Evolutionary conservation across 225 moss, liverwort and hornwort species (phyloP).

Genomic region (Lunularia cruciata): DNA sequence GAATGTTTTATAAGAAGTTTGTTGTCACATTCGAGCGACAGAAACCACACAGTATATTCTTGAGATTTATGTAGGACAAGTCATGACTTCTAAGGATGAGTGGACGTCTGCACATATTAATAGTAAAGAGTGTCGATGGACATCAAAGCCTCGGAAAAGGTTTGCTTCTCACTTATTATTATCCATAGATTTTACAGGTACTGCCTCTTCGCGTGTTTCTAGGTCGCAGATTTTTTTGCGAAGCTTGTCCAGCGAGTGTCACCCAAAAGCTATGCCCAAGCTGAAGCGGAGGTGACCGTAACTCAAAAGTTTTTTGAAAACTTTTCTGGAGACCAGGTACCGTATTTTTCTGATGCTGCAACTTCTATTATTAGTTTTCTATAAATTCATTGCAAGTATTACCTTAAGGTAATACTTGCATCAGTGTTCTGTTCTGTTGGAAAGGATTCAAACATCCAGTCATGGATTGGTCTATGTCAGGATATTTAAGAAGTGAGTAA

Average conservation of each 20-base stretch:
- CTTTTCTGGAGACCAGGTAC: conserved; percentile 98
- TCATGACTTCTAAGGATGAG: too few relatives aligned
- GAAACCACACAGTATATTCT: too few relatives aligned
- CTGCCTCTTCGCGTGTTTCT: conserved; percentile 15
- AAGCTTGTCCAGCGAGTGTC: conserved; percentile 94
- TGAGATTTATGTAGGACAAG: too few relatives aligned
- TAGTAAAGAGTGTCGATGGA: too few relatives aligned
- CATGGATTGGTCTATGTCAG: too few relatives aligned
- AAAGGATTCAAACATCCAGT: neutral
- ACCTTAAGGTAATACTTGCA: too few relatives aligned
- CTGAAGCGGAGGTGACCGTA: conserved; percentile 80
- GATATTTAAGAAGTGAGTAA: too few relatives aligned
- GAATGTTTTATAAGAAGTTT: too few relatives aligned
- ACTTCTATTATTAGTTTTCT: neutral
- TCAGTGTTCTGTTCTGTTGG: neutral
- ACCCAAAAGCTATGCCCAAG: conserved; percentile 93
- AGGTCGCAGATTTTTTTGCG: conserved; percentile 90
- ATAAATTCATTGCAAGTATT: neutral
- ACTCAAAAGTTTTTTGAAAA: conserved; percentile 98
- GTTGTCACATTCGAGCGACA: too few relatives aligned
- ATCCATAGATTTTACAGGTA: neutral
- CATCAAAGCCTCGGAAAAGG: too few relatives aligned
- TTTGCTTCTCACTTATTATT: too few relatives aligned
- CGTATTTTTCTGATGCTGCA: neutral
- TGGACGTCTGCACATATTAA: too few relatives aligned